Evolutionary conservation across 176 grass and related monocot species (phyloP), one percentile per base, ranked within the genome.

Genomic region (Aegilops longissima): DNA sequence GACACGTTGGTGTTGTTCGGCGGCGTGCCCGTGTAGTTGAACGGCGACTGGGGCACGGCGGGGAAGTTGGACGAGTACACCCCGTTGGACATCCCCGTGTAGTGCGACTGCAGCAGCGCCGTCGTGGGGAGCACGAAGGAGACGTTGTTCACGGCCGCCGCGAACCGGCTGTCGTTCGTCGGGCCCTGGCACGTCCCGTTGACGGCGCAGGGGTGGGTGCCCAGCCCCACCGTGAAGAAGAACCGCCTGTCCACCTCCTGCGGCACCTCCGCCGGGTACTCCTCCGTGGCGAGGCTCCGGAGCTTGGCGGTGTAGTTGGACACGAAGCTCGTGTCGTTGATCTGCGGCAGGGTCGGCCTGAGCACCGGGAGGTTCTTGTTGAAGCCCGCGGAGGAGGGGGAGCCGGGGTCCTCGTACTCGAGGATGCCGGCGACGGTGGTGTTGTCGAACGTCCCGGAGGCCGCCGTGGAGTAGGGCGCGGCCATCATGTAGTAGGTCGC

Each of bases 21-120:
- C 49, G 83, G 86, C 61, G 69, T 83, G 11, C 94, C 94, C 12
- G 91, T 93, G 86, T 91, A 95, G 91, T 93, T 95, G 89, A 95
- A 95, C 29, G 81, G 77, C 6, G 66, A 12, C n/a, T 35, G n/a
- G 2, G 94, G 94, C 65, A 65, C 18, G 8, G 14, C 62, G 0
- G 94, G 91, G 84, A 95, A 95, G 84, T 91, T 81, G 2, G 86
- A 9, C 3, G 88, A 21, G 87, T 93, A 95, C 54, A 95, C 86
- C 9, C 88, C 83, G 17, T 16, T 85, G 44, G 85, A 93, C 72
- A 11, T 79, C n/a, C 90, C 86, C 38, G 88, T 64, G 91, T 87
- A 95, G 83, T 95, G 93, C 59, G 90, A 52, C 84, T 93, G 93
- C 67, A 95, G 88, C 38, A 95, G 88, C 45, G 93, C 88, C 24